Percentiles rank a stretch among this genome's conserved stretches.
phyloP scores from a whole-genome alignment of 257 asterid species.

The Nyctanthes arbortristis region DNA sequence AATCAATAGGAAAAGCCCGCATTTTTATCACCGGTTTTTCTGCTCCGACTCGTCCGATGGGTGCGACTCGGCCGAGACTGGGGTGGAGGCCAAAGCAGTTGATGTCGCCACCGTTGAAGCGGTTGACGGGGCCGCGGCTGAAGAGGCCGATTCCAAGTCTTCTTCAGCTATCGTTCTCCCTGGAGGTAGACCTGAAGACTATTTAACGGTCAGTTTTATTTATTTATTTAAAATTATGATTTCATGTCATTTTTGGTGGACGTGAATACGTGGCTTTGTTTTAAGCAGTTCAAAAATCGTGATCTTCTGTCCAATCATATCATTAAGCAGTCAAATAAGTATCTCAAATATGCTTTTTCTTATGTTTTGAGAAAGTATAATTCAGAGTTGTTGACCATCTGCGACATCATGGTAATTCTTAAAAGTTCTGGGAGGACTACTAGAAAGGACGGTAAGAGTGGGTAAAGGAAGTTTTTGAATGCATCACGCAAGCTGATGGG shows the following conservation, averaged over 20 bases:
- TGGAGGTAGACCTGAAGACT: slow-evolving; percentile 83
- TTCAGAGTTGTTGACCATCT: too few relatives aligned
- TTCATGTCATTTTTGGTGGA: background rate
- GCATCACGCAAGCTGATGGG: too few relatives aligned
- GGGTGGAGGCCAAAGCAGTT: slow-evolving; percentile 41
- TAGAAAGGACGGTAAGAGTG: too few relatives aligned
- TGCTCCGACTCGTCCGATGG: slow-evolving; percentile 79
- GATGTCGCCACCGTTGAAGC: too few relatives aligned
- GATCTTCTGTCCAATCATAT: background rate
- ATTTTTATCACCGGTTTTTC: slow-evolving; percentile 57
- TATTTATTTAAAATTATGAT: background rate
- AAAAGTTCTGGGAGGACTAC: too few relatives aligned
- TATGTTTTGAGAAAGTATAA: too few relatives aligned
- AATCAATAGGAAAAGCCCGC: slow-evolving; percentile 35
- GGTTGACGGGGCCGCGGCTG: slow-evolving; percentile 42
- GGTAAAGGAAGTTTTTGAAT: too few relatives aligned
- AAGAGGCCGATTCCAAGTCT: slow-evolving; percentile 51
- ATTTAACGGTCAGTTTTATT: slow-evolving; percentile 61
- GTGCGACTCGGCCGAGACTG: slow-evolving; percentile 44
- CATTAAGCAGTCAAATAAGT: background rate
- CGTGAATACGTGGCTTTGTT: background rate
- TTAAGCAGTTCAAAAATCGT: background rate
- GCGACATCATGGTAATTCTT: too few relatives aligned
- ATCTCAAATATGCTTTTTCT: too few relatives aligned
- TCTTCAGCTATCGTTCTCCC: slow-evolving; percentile 81